A percentile compares a stretch with the other conserved stretches of the same genome.
Evolutionary conservation across 1,284 basidiomycete genomes (phyloP).

Genomic region (Tilletiopsis washingtonensis): DNA sequence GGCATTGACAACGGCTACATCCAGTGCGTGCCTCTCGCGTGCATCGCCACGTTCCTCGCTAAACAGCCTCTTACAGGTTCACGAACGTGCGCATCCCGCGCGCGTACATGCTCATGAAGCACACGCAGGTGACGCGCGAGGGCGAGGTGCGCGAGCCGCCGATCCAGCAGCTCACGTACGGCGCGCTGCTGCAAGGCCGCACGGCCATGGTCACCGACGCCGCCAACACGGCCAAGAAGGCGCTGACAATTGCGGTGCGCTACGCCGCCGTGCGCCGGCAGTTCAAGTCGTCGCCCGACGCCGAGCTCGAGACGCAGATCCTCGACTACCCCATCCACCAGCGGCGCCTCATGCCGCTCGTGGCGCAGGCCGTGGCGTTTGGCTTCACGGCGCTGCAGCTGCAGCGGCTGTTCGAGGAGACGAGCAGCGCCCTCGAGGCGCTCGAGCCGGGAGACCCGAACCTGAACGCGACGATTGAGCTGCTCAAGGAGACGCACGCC

Average conservation of each 20-base stretch:
- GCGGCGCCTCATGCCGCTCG: constrained; percentile 55
- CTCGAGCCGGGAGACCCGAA: constrained; percentile 51
- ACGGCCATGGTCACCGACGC: constrained; percentile 55
- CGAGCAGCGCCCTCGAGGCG: constrained; percentile 53
- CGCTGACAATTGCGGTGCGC: constrained; percentile 55
- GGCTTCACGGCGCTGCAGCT: constrained; percentile 54
- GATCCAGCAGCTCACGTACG: constrained; percentile 56
- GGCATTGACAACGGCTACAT: constrained; percentile 51
- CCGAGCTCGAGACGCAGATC: constrained; percentile 52
- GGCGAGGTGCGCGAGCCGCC: constrained; percentile 51
- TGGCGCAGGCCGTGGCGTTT: constrained; percentile 56
- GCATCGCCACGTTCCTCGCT: background rate
- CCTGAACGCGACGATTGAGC: constrained; percentile 48
- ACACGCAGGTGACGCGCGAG: constrained; percentile 55
- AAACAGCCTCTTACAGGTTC: constrained; percentile 40
- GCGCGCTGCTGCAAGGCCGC: constrained; percentile 55
- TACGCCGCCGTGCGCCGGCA: constrained; percentile 56
- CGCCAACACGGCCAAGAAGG: constrained; percentile 53
- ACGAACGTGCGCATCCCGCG: constrained; percentile 56
- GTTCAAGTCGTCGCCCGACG: constrained; percentile 49
- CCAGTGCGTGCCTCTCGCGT: constrained; percentile 19
- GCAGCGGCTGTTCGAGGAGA: constrained; percentile 48
- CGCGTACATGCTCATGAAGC: constrained; percentile 58
- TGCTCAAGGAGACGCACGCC: constrained; percentile 57
- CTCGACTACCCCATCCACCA: constrained; percentile 59